A percentile compares a stretch with the other conserved stretches of the same genome.
These are phyloP conservation scores for Cryptococcus sp. DNA, from an alignment of 1,284 basidiomycete species.

Conservation along the genomic window DNA sequence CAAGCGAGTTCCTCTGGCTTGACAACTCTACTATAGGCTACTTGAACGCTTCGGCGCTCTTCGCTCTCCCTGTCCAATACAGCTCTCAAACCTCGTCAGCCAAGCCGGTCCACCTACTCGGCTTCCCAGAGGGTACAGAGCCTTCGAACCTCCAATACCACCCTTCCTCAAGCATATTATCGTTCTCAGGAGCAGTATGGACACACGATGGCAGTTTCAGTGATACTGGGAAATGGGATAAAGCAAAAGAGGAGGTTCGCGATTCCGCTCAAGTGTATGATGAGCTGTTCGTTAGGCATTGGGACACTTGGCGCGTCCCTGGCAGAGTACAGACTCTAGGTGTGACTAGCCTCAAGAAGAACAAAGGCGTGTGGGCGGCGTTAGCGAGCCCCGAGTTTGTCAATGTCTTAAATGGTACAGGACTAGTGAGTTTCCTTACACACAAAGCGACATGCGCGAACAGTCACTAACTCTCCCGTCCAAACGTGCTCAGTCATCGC, in stretches of 20 bases:
- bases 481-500: conserved; percentile 19
- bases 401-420: conserved; percentile 65
- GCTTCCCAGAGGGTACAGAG: conserved; percentile 56
- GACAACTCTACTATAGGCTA: conserved; percentile 44
- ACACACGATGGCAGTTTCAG: conserved; percentile 66
- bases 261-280: conserved; percentile 77
- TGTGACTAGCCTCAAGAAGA: conserved; percentile 54
- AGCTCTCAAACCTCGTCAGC: not conserved
- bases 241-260: conserved; percentile 69
- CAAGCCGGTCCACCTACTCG: conserved; percentile 26
- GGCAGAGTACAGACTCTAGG: conserved; percentile 60
- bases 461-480: too few relatives aligned
- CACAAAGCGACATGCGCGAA: too few relatives aligned
- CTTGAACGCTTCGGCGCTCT: conserved; percentile 40
- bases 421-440: conserved; percentile 59
- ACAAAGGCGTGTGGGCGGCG: conserved; percentile 25
- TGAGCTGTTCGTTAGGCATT: conserved; percentile 72
- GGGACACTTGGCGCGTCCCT: conserved; percentile 81
- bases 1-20: conserved; percentile 46
- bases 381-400: conserved; percentile 55
- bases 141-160: conserved; percentile 67
- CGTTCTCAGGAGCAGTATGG: conserved; percentile 75
- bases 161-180: conserved; percentile 30
- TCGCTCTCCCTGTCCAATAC: conserved; percentile 22
- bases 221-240: conserved; percentile 66